Conservation (phyloP, 331 rosid genomes). For the Telfairia occidentalis region DNA sequence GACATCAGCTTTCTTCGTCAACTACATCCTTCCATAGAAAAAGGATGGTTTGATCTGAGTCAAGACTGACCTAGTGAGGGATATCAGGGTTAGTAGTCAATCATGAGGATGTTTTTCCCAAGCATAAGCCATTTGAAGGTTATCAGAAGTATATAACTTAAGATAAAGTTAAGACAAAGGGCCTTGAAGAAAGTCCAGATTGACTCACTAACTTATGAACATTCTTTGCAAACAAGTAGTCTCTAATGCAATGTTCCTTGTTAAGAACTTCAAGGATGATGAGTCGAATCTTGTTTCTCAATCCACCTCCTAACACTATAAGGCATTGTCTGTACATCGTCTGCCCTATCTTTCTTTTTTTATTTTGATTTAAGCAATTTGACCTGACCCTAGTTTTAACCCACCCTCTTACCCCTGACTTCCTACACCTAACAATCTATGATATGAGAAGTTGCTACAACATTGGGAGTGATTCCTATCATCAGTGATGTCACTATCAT, state of each 20-base stretch:
- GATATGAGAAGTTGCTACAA: not conserved
- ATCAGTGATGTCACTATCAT: not conserved
- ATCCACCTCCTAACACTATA: not conserved
- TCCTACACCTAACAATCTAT: not conserved
- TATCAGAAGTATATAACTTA: not conserved
- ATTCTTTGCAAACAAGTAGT: too few species aligned
- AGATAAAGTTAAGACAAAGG: not conserved
- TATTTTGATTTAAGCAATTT: too few species aligned
- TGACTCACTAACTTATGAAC: too few species aligned
- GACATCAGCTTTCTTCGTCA: not conserved
- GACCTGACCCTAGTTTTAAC: too few species aligned
- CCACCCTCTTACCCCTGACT: too few species aligned
- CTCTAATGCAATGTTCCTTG: not conserved
- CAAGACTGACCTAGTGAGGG: not conserved
- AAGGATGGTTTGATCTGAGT: not conserved
- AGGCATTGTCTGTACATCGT: not conserved
- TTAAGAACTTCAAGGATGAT: not conserved
- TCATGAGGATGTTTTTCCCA: not conserved
- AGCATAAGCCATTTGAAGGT: not conserved
- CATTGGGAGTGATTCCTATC: not conserved
- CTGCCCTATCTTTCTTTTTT: too few species aligned
- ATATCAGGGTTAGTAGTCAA: not conserved
- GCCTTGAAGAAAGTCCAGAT: too few species aligned
- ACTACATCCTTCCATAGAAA: not conserved
- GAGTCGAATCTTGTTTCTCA: not conserved